Evolutionary conservation across 192 early-diverging fungal species (phyloP).

Genomic region (Coemansia sp.): DNA sequence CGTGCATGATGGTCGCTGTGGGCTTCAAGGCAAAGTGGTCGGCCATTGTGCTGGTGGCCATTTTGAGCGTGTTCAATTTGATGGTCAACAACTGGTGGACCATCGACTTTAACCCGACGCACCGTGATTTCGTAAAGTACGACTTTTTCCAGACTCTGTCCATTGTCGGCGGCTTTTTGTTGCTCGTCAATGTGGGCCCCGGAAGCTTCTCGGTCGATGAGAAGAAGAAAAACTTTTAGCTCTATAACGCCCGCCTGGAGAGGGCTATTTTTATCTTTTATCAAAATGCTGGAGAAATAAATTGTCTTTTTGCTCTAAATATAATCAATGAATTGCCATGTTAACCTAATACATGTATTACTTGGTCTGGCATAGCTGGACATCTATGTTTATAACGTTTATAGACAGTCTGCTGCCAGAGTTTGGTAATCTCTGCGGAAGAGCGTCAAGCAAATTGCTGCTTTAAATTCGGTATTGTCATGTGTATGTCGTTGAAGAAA

Average conservation of each 20-base stretch:
- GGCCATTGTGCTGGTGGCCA: slow-evolving; percentile 87
- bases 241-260: background rate
- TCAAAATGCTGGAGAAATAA: background rate
- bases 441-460: no score
- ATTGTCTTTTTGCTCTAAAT: background rate
- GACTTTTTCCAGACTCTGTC: slow-evolving; percentile 98
- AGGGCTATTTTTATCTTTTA: background rate
- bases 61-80: slow-evolving; percentile 88
- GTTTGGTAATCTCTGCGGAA: no score
- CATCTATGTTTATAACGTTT: no score
- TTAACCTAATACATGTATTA: no score
- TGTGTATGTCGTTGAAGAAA: no score
- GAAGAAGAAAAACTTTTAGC: slow-evolving; percentile 93
- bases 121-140: slow-evolving; percentile 92
- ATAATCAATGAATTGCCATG: no score
- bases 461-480: no score
- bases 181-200: slow-evolving; percentile 88
- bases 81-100: slow-evolving; percentile 97
- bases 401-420: no score
- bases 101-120: slow-evolving; percentile 73
- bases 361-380: no score
- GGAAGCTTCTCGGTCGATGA: slow-evolving; percentile 94
- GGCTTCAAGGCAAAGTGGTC: slow-evolving; percentile 98
- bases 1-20: slow-evolving; percentile 92
- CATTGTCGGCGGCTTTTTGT: slow-evolving; percentile 92